These are phyloP conservation scores for Syzygium oleosum DNA, from an alignment of 345 rosid species.

Conservation along the genomic window DNA sequence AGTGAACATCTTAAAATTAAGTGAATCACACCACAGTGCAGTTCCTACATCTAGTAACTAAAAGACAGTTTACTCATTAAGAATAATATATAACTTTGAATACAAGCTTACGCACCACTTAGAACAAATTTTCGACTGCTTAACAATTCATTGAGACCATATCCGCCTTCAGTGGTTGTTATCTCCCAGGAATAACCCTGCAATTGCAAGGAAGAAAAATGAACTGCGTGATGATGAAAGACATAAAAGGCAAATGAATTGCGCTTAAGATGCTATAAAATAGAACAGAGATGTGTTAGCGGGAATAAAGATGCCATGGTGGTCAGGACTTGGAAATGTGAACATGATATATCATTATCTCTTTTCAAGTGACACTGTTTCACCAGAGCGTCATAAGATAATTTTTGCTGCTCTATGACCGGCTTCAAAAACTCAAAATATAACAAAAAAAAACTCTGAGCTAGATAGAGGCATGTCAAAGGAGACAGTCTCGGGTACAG, in stretches of 20 bases:
- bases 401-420: neutral
- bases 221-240: neutral
- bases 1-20: neutral
- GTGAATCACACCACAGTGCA: neutral
- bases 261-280: neutral
- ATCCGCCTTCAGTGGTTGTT: constrained; percentile 90
- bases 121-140: constrained; percentile 65
- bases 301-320: neutral
- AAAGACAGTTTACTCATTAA: neutral
- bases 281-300: neutral
- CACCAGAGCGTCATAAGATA: neutral
- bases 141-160: constrained; percentile 75
- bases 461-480: neutral
- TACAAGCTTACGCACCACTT: constrained; percentile 34
- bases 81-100: neutral
- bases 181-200: constrained; percentile 99
- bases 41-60: neutral
- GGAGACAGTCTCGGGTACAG: neutral
- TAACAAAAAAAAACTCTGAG: neutral
- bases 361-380: neutral
- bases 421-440: neutral
- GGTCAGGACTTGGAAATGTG: neutral
- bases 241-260: neutral
- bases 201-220: constrained; percentile 2
- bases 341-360: neutral